Base-by-base conservation (phyloP, 345 rosid species). In the Euphorbia tirucalli region DNA sequence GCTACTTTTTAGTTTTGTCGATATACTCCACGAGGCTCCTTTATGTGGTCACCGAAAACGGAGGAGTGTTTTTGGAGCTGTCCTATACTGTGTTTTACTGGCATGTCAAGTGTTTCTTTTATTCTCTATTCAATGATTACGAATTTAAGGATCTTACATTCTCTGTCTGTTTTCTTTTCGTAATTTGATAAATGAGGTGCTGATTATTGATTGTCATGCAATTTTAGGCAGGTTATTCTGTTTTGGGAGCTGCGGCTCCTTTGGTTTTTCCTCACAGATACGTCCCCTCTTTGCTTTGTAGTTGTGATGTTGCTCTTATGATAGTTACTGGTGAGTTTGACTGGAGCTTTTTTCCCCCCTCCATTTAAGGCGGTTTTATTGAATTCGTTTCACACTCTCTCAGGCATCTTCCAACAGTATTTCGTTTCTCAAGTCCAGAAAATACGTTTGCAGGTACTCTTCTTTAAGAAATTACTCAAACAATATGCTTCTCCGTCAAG, bases 11-110 rank as follows among this genome's bases (percentile, higher is more conserved):
- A 91, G 98, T 85, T 93, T 93, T 69, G 87, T 90, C 48, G 97
- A 93, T 78, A 93, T 93, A 77, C 84, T 93, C 62, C 94, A 93
- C 35, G 98, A 93, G 73, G 97, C 98, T 74, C 94, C 98, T 63
- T 76, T 93, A 52, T 85, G 90, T n/a, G 97, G 94, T 80, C 93
- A 90, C 80, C 85, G 96, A 82, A 91, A 92, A 87, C 85, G 92
- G 28, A 86, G 89, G 77, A 85, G 89, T 69, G 75, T 93, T 61
- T 71, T 90, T 66, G 97, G 97, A 52, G 85, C 97, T 69, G 79
- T 91, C 69, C 73, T 86, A 50, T 91, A 84, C 84, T 85, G 85
- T 69, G 48, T 88, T 65, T 22, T 91, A 77, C 80, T 93, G 92
- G 96, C 84, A 85, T 83, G 92, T 86, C 46, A 41, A 58, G 69